Percentiles rank a stretch among this genome's conserved stretches.
phyloP scores from a whole-genome alignment of 1,139 yeast species.

The Hyphopichia buzzinii region DNA sequence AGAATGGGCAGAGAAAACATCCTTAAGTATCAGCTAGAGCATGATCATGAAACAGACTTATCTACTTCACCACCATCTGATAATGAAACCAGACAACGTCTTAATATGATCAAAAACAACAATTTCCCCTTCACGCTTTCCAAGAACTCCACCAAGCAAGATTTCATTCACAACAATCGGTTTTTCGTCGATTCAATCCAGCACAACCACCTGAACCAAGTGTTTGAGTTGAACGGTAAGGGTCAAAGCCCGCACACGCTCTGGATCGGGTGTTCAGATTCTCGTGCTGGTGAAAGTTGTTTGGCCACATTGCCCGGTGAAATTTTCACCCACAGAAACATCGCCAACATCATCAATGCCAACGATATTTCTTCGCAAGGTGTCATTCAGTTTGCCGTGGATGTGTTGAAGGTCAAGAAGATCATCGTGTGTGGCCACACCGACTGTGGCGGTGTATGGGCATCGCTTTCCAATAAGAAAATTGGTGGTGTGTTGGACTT shows the following conservation, averaged over 20 bases:
- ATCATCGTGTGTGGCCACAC: slow-evolving; percentile 96
- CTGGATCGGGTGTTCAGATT: slow-evolving; percentile 96
- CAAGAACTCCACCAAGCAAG: slow-evolving; percentile 57
- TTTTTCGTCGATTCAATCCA: slow-evolving; percentile 63
- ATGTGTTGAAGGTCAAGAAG: slow-evolving; percentile 77
- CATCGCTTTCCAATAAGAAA: slow-evolving; percentile 68
- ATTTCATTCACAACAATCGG: slow-evolving; percentile 66
- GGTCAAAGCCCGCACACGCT: slow-evolving; percentile 94
- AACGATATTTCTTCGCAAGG: slow-evolving; percentile 78
- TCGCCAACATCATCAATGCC: slow-evolving; percentile 76
- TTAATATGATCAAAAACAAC: slow-evolving; percentile 9
- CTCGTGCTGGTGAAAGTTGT: slow-evolving; percentile 81
- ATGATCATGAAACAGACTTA: slow-evolving; percentile 40
- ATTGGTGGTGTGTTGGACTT: slow-evolving; percentile 75
- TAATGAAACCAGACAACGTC: slow-evolving; percentile 1
- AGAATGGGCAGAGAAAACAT: slow-evolving; percentile 48
- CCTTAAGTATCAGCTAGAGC: slow-evolving; percentile 40
- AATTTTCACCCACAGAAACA: slow-evolving; percentile 87
- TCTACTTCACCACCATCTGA: slow-evolving; percentile 9
- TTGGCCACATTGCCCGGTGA: slow-evolving; percentile 89
- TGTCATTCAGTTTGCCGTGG: slow-evolving; percentile 87
- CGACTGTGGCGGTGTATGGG: slow-evolving; percentile 96
- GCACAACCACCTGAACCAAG: slow-evolving; percentile 54
- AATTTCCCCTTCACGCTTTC: slow-evolving; percentile 56
- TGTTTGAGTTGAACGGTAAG: slow-evolving; percentile 68